Evolutionary conservation across 2,329 filamentous ascomycete species (phyloP).

Genomic region (Neopestalotiopsis rosae): DNA sequence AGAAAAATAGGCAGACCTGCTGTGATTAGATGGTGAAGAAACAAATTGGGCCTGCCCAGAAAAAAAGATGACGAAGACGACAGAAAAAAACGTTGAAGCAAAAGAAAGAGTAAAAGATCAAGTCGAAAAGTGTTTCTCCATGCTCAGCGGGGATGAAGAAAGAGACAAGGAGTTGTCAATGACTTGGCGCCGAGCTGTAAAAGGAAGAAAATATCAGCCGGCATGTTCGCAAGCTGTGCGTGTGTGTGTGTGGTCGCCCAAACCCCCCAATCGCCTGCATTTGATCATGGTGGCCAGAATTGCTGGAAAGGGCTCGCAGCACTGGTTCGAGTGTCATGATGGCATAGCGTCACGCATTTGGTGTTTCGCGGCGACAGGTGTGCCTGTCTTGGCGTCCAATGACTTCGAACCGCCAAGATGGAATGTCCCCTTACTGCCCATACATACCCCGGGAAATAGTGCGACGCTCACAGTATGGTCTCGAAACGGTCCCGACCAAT

Average conservation of each 20-base stretch:
- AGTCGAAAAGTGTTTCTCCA: background rate
- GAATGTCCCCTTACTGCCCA: background rate
- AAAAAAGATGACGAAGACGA: conserved; percentile 2
- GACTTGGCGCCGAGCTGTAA: conserved; percentile 9
- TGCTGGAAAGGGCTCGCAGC: background rate
- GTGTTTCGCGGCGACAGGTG: conserved; percentile 4
- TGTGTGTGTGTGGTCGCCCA: too few species aligned
- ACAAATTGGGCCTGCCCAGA: conserved; percentile 14
- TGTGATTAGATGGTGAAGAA: conserved; percentile 11
- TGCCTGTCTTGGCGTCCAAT: conserved; percentile 7
- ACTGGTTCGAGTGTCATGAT: background rate
- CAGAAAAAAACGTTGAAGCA: background rate
- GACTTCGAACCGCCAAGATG: background rate
- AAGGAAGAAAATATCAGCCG: conserved; percentile 1
- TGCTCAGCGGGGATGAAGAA: background rate
- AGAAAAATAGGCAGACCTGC: background rate
- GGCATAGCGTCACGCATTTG: conserved; percentile 12
- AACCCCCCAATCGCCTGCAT: too few species aligned
- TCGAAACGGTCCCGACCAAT: background rate
- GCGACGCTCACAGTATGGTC: conserved; percentile 3
- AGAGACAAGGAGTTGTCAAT: background rate
- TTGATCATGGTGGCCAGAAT: background rate
- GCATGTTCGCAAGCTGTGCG: background rate
- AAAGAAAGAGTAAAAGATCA: conserved; percentile 4
- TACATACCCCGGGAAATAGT: background rate